Evolutionary conservation across 2,329 filamentous ascomycete genomes (phyloP), one percentile per base, ranked within the genome.

Genomic region (Penicillium sp.): DNA sequence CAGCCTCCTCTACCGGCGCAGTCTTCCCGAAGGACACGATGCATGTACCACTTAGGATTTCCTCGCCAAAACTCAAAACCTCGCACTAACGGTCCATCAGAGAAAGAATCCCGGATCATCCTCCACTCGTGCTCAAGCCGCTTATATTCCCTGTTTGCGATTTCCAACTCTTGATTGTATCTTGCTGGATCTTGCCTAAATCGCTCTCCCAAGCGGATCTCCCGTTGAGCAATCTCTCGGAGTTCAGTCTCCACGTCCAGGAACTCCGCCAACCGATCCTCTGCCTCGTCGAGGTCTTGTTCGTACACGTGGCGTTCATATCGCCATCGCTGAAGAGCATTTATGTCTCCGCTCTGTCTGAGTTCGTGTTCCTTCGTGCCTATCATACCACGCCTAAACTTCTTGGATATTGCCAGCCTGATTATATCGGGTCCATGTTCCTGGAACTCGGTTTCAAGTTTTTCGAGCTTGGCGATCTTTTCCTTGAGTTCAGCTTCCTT

Each of bases 11-110:
- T 28, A 4, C 29, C 3, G 6, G 45, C 41, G 26, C 50, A 52
- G 19, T 52, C 40, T 9, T 49, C 40, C 4, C 46, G 22, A 35
- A 52, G 35, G 8, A 31, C 40, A 5, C 41, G 40, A 41, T 52
- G 50, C 38, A 52, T 38, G 15, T 52, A 52, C 50, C 46, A 52
- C 38, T 7, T 39, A 3, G 50, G 41, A 33, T 45, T 8, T 9
- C 41, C 38, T 19, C 46, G 41, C 50, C 50, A 52, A 17, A 43
- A 10, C 6, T 45, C 6, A 15, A 52, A 49, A 0, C 12, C 50
- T 45, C 50, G 48, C 17, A 1, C 15, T n/a, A 44, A 32, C n/a
- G 32, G n/a, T 6, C 37, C 45, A 13, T 26, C 6, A 2, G 17
- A 9, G 13, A 48, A 31, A 4, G 4, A 24, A 17, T 8, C 3